These are phyloP conservation scores for Chamaecrista fasciculata DNA, from an alignment of 306 rosid genomes.

Conservation along the genomic window DNA sequence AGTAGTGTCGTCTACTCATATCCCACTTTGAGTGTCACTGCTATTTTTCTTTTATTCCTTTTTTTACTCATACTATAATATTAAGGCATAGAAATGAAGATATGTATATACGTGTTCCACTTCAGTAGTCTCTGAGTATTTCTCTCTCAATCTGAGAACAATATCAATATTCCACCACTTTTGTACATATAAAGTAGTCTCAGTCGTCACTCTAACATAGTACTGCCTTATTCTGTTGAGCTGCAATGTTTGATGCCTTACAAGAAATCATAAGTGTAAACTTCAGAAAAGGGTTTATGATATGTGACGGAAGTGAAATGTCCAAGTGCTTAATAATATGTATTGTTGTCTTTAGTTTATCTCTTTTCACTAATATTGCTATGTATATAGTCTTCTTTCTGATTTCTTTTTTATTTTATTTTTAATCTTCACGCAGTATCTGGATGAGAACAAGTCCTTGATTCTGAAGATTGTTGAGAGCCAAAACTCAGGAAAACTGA, in stretches of 20 bases:
- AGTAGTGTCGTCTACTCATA: neutral
- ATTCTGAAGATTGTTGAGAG: slow-evolving; percentile 98
- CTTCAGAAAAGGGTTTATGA: neutral
- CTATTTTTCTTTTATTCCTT: too few relatives aligned
- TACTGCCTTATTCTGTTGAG: too few relatives aligned
- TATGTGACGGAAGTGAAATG: neutral
- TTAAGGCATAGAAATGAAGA: neutral
- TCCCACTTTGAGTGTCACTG: neutral
- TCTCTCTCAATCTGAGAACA: too few relatives aligned
- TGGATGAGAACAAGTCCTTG: slow-evolving; percentile 99
- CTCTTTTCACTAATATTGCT: too few relatives aligned
- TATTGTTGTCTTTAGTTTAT: neutral
- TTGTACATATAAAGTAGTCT: too few relatives aligned
- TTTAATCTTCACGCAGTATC: slow-evolving; percentile 55
- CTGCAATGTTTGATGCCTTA: slow-evolving; percentile 9
- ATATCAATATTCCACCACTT: too few relatives aligned
- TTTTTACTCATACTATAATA: neutral
- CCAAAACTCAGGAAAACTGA: slow-evolving; percentile 89
- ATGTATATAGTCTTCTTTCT: neutral
- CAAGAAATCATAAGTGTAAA: neutral
- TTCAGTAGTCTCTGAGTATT: too few relatives aligned
- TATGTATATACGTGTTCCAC: too few relatives aligned
- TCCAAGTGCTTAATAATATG: neutral
- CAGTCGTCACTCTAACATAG: too few relatives aligned
- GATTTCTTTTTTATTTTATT: neutral